Evolutionary conservation across 768 basidiomycete genomes (phyloP).

Genomic region (Fomitopsis serialis): DNA sequence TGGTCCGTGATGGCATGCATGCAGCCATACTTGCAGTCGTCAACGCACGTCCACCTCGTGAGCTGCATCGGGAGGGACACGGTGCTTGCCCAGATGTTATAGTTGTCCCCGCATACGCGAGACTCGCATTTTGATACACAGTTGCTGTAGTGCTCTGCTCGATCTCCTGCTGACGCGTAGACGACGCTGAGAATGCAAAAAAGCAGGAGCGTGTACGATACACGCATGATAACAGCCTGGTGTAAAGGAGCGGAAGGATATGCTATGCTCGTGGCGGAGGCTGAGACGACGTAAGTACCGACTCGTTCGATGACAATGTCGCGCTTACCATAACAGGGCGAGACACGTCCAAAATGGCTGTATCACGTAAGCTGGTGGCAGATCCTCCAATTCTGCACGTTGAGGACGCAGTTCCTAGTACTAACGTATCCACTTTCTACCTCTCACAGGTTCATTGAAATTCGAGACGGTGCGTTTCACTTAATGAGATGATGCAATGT

Average conservation of each 20-base stretch:
- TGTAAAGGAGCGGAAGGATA: not conserved
- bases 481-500: too few relatives aligned
- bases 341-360: not conserved
- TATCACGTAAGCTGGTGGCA: constrained; percentile 15
- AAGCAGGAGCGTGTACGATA: not conserved
- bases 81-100: not conserved
- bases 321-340: not conserved
- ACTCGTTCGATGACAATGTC: not conserved
- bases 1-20: constrained; percentile 72
- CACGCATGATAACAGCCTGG: not conserved
- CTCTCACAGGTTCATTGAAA: too few relatives aligned
- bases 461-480: too few relatives aligned
- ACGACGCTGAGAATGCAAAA: not conserved
- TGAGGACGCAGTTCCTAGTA: too few relatives aligned
- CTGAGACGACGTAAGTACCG: not conserved
- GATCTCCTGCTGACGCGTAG: constrained; percentile 32
- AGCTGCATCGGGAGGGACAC: constrained; percentile 54
- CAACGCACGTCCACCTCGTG: constrained; percentile 82
- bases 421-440: too few relatives aligned
- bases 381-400: constrained; percentile 1
- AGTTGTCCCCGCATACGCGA: constrained; percentile 18
- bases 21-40: constrained; percentile 87
- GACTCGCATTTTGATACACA: constrained; percentile 33
- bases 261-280: not conserved
- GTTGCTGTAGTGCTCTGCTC: constrained; percentile 25